Conservation (phyloP, 345 rosid species). For the Populus ilicifolia region DNA sequence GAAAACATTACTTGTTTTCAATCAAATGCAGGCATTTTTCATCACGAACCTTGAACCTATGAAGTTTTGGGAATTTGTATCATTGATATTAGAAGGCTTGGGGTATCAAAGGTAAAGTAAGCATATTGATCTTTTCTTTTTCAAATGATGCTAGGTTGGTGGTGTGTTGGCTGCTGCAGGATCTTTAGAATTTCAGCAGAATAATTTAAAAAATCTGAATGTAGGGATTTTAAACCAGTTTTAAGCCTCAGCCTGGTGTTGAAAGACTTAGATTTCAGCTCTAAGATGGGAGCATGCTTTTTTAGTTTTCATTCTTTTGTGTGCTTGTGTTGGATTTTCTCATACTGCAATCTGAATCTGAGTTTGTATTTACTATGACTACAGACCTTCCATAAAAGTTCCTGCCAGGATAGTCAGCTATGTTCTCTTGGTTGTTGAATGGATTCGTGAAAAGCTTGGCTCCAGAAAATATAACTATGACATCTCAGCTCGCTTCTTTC, state of each 20-base stretch:
- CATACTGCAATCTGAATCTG: constrained; percentile 10
- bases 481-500: constrained; percentile 46
- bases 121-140: neutral
- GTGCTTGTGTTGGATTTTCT: constrained; percentile 7
- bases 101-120: constrained; percentile 69
- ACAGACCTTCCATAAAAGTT: constrained; percentile 78
- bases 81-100: constrained; percentile 62
- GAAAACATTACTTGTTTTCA: constrained; percentile 2
- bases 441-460: constrained; percentile 49
- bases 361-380: constrained; percentile 18
- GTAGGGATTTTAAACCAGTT: neutral
- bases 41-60: constrained; percentile 78
- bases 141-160: neutral
- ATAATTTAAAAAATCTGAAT: too few relatives aligned
- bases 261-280: neutral
- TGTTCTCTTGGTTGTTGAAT: constrained; percentile 42
- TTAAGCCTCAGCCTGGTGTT: neutral
- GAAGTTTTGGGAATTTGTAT: constrained; percentile 74
- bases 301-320: neutral
- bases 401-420: constrained; percentile 46
- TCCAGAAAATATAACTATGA: constrained; percentile 33
- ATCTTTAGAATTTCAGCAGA: neutral
- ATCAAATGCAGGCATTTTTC: constrained; percentile 73
- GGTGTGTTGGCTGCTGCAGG: neutral
- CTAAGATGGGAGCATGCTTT: neutral